Evolutionary conservation across 768 basidiomycete genomes (phyloP).

Genomic region (Russula virescens): DNA sequence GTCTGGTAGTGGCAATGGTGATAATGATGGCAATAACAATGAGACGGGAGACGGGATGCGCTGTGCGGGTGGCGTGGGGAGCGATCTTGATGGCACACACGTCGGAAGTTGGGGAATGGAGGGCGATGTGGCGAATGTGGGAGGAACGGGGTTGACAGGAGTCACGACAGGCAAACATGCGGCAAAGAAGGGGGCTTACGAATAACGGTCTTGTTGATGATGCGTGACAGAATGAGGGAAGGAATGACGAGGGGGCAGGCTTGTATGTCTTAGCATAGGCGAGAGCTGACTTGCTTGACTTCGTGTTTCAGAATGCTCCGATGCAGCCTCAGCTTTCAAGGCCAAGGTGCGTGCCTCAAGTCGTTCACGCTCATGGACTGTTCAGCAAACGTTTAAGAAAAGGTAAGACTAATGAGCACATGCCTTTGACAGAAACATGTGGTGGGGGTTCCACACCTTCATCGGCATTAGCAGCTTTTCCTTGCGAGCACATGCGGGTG

Average conservation of each 20-base stretch:
- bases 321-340: slow-evolving; percentile 46
- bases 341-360: slow-evolving; percentile 54
- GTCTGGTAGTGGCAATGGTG: too few relatives aligned
- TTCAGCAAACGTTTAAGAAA: neutral
- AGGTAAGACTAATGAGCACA: slow-evolving; percentile 53
- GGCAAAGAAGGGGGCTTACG: too few relatives aligned
- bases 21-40: too few relatives aligned
- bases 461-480: slow-evolving; percentile 81
- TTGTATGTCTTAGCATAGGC: slow-evolving; percentile 91
- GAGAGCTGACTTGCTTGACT: slow-evolving; percentile 70
- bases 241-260: slow-evolving; percentile 89
- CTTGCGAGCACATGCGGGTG: slow-evolving; percentile 87
- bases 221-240: slow-evolving; percentile 67
- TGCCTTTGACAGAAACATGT: slow-evolving; percentile 84
- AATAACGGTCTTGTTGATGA: slow-evolving; percentile 62
- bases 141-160: too few relatives aligned
- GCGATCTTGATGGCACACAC: too few relatives aligned
- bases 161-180: too few relatives aligned
- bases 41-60: too few relatives aligned
- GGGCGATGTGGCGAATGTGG: too few relatives aligned
- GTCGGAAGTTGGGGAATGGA: too few relatives aligned
- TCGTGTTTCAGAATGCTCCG: slow-evolving; percentile 38
- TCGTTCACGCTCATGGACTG: slow-evolving; percentile 53
- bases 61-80: too few relatives aligned
- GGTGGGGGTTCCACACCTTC: slow-evolving; percentile 75